Evolutionary conservation across 139 green algal genomes (phyloP).

Genomic region (Pleodorina starrii): DNA sequence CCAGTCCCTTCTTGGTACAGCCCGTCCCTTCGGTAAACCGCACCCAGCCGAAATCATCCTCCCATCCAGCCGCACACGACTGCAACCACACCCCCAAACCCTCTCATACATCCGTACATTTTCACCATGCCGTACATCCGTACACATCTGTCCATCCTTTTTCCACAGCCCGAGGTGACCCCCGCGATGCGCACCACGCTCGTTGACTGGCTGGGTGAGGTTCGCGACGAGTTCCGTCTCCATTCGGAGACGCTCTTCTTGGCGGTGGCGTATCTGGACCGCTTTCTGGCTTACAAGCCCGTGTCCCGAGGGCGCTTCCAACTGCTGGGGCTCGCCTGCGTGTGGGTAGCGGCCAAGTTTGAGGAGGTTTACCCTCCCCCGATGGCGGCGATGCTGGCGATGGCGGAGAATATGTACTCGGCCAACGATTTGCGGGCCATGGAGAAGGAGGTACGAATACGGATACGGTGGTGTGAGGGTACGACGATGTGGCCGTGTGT

Average conservation of each 20-base stretch:
- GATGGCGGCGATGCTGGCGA: conserved; percentile 88
- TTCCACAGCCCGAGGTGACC: conserved; percentile 8
- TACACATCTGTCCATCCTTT: too few relatives aligned
- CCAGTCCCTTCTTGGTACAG: too few relatives aligned
- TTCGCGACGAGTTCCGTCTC: conserved; percentile 88
- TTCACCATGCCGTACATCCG: too few relatives aligned
- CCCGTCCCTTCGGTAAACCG: too few relatives aligned
- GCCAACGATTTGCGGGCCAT: conserved; percentile 76
- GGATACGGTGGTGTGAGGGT: too few relatives aligned
- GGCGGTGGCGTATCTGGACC: conserved; percentile 86
- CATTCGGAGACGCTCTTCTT: conserved; percentile 90
- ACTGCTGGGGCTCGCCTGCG: conserved; percentile 86
- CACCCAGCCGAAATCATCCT: too few relatives aligned
- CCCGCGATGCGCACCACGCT: conserved; percentile 30
- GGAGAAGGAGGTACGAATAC: conserved; percentile 84
- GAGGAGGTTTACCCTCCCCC: conserved; percentile 94
- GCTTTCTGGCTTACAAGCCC: conserved; percentile 86
- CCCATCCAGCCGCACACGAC: too few relatives aligned
- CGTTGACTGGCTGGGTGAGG: conserved; percentile 56
- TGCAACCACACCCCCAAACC: too few relatives aligned
- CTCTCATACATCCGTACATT: too few relatives aligned
- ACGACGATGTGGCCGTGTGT: too few relatives aligned
- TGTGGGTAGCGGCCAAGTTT: conserved; percentile 95
- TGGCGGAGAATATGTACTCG: conserved; percentile 93
- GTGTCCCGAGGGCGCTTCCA: conserved; percentile 78